Evolutionary conservation across 2,329 filamentous ascomycete genomes (phyloP), one percentile per base, ranked within the genome.

Genomic region (Alternaria panax): DNA sequence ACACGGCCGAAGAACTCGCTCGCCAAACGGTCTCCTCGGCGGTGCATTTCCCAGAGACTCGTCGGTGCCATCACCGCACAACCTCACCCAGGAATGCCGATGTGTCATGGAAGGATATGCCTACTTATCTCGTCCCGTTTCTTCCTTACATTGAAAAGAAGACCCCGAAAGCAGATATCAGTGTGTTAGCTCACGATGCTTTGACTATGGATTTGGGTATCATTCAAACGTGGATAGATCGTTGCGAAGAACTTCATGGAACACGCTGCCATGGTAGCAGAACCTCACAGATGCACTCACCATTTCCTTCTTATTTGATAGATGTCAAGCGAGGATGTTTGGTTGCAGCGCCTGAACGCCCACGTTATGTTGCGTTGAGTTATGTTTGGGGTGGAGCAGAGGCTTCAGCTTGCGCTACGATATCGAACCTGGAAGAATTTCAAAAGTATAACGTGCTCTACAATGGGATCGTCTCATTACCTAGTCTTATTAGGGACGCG

Each of bases 361-460:
- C 46, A 8, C 25, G 32, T n/a, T 68, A 67, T 34, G 54, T 68
- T 14, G 62, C 66, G 30, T 48, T 68, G 28, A 57, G 50, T 14
- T 68, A 30, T 46, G 43, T 46, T 9, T 46, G 43, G 43, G 27
- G 43, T 1, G 16, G 43, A 1, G 25, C 43, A 16, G 43, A 46
- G 25, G 12, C 11, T 16, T 46, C 43, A 46, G 43, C 43, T 46
- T 46, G 43, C 43, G 43, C 25, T 30, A 46, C 43, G n/a, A 46
- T 14, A 28, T 12, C 43, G n/a, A 46, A 46, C 4, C 11, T 46
- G 25, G 25, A n/a, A 30, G 43, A 27, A 7, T 25, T 46, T 7
- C 25, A 46, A 30, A 3, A 14, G 25, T 2, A 30, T 18, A 46
- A 46, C 27, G 43, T 25, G 16, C 27, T 46, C 11, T 46, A 46